These are phyloP conservation scores for Triangularia setosa DNA, from an alignment of 2,329 filamentous ascomycete genomes.

Conservation along the genomic window DNA sequence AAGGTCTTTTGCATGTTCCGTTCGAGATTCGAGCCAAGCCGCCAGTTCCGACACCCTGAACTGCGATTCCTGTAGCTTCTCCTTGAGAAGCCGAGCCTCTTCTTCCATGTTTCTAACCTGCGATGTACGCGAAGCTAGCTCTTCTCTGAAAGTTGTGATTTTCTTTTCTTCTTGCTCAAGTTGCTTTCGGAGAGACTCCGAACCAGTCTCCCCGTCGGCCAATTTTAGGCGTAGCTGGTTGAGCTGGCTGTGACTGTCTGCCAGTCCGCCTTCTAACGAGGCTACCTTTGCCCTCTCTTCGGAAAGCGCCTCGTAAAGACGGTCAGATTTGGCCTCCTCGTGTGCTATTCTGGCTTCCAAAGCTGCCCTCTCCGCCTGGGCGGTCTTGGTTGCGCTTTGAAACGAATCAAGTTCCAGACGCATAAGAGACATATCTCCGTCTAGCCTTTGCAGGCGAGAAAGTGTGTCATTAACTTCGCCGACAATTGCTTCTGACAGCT, in stretches of 20 bases:
- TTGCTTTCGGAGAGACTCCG: conserved; percentile 70
- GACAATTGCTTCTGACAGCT: conserved; percentile 58
- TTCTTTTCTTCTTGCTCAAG: conserved; percentile 73
- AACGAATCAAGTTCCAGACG: conserved; percentile 61
- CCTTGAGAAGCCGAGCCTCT: conserved; percentile 65
- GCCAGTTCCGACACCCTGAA: conserved; percentile 48
- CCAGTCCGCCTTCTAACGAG: conserved; percentile 54
- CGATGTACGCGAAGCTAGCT: conserved; percentile 72
- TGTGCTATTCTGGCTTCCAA: conserved; percentile 49
- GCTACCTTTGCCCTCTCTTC: conserved; percentile 51
- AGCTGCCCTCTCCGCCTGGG: conserved; percentile 55
- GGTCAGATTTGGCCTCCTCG: conserved; percentile 49
- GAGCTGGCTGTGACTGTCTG: conserved; percentile 66
- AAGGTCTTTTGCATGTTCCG: conserved; percentile 72
- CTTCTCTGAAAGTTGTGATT: conserved; percentile 62
- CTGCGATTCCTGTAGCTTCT: conserved; percentile 56
- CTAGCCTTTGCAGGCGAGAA: conserved; percentile 56
- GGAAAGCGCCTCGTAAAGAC: conserved; percentile 51
- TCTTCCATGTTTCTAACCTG: conserved; percentile 72
- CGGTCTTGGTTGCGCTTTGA: conserved; percentile 49
- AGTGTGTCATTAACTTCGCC: conserved; percentile 55
- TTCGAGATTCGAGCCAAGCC: conserved; percentile 64
- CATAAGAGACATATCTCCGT: conserved; percentile 57
- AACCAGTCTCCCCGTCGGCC: conserved; percentile 78
- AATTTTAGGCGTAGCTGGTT: conserved; percentile 66